Percentiles rank a stretch among this genome's conserved stretches.
These are phyloP conservation scores for Hortaea sp. DNA, from an alignment of 2,329 filamentous ascomycete species.

Conservation along the genomic window DNA sequence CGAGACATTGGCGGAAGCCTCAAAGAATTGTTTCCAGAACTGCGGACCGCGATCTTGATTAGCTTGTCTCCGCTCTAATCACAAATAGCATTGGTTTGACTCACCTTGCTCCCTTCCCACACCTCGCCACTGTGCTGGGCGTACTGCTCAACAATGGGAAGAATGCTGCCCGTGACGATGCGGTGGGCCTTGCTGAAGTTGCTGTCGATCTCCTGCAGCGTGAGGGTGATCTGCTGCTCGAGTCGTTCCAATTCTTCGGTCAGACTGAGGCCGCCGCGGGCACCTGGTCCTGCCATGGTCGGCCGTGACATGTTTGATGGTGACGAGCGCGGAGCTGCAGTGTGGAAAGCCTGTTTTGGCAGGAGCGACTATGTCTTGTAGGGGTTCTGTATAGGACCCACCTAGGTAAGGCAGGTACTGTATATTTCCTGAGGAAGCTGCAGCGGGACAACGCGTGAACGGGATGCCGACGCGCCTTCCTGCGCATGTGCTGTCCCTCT, in stretches of 20 bases:
- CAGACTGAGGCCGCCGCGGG: constrained; percentile 57
- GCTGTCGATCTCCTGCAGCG: constrained; percentile 95
- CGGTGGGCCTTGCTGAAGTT: constrained; percentile 96
- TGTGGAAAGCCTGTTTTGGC: too few species aligned
- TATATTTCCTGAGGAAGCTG: too few species aligned
- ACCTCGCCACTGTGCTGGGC: constrained; percentile 86
- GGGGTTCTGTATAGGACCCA: too few species aligned
- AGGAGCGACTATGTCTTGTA: too few species aligned
- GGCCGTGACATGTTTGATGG: constrained; percentile 33
- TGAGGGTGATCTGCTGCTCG: constrained; percentile 93
- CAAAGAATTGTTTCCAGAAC: constrained; percentile 99
- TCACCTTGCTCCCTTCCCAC: constrained; percentile 91
- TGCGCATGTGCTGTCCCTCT: too few species aligned
- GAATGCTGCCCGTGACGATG: constrained; percentile 86
- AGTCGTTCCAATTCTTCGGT: constrained; percentile 93
- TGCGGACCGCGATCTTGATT: constrained; percentile 26
- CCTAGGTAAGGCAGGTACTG: too few species aligned
- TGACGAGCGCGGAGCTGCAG: too few species aligned
- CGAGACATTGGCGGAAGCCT: constrained; percentile 94
- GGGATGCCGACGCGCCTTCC: too few species aligned
- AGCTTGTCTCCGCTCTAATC: constrained; percentile 1
- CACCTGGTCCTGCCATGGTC: constrained; percentile 28
- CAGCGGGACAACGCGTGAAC: too few species aligned
- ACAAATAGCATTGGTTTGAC: background rate
- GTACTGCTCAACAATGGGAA: constrained; percentile 91